A percentile compares a stretch with the other conserved stretches of the same genome.
Conservation (phyloP, 345 rosid species). For the Dipteronia sinensis region DNA sequence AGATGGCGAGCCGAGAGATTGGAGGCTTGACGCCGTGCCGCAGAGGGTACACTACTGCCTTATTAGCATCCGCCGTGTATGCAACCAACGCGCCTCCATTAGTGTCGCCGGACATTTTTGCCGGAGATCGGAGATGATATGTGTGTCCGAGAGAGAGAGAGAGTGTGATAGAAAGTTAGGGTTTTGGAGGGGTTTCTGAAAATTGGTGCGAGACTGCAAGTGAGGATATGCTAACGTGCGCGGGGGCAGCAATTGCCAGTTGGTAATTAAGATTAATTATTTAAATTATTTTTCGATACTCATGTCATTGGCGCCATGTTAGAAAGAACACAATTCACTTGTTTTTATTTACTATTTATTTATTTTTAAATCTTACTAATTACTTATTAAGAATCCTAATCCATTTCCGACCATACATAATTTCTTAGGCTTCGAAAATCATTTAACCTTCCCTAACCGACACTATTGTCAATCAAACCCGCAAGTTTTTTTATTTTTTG, state of each 20-base stretch:
- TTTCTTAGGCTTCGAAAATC: no score
- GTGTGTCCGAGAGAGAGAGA: not conserved
- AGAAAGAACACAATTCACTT: no score
- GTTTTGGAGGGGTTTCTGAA: conserved; percentile 35
- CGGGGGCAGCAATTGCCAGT: not conserved
- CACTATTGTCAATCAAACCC: no score
- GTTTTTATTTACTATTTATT: no score
- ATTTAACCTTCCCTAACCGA: no score
- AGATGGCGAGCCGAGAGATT: conserved; percentile 68
- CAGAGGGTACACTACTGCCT: conserved; percentile 55
- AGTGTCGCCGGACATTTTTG: conserved; percentile 41
- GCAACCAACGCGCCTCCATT: conserved; percentile 48
- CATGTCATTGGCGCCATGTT: no score
- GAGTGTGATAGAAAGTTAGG: conserved; percentile 26
- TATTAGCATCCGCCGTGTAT: conserved; percentile 28
- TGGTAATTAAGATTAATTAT: not conserved
- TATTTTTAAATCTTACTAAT: no score
- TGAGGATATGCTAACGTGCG: not conserved
- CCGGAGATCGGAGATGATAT: not conserved
- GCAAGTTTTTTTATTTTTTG: no score
- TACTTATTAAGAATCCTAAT: no score
- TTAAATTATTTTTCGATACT: not conserved
- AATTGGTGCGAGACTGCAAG: not conserved
- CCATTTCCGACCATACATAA: not conserved
- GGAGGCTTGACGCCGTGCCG: conserved; percentile 67